Evolutionary conservation across 2,329 filamentous ascomycete species (phyloP).

Genomic region (Neurospora sp.): DNA sequence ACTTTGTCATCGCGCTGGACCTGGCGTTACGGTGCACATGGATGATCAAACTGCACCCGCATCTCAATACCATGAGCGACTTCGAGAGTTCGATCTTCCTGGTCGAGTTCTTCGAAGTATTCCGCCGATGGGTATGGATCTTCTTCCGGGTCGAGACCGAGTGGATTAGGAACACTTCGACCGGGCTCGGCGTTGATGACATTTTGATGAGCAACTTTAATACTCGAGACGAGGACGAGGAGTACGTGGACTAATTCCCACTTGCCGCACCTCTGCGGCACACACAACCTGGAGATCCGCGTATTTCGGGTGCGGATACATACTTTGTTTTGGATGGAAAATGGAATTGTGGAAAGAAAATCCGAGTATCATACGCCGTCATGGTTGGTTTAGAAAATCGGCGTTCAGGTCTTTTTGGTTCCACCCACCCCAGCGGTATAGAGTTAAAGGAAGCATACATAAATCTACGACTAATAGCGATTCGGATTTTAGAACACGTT

Average conservation of each 20-base stretch:
- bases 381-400: neutral
- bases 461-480: neutral
- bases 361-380: neutral
- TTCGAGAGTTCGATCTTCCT: conserved; percentile 83
- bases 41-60: conserved; percentile 76
- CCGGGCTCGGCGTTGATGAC: conserved; percentile 53
- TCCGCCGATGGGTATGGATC: conserved; percentile 90
- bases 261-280: neutral
- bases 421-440: neutral
- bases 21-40: conserved; percentile 79
- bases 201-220: conserved; percentile 64
- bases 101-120: conserved; percentile 77
- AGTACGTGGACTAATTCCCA: conserved; percentile 16
- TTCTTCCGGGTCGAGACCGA: conserved; percentile 94
- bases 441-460: neutral
- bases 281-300: neutral
- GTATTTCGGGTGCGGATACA: neutral
- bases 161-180: conserved; percentile 55
- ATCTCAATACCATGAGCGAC: conserved; percentile 74
- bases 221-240: conserved; percentile 43
- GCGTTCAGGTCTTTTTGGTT: neutral
- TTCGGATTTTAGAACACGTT: neutral
- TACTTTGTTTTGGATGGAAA: neutral
- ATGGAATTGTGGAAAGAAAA: neutral
- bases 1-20: conserved; percentile 68